These are phyloP conservation scores for Phytophthora macrochlamydospora DNA, from an alignment of 352 stramenopile genomes.

Conservation along the genomic window DNA sequence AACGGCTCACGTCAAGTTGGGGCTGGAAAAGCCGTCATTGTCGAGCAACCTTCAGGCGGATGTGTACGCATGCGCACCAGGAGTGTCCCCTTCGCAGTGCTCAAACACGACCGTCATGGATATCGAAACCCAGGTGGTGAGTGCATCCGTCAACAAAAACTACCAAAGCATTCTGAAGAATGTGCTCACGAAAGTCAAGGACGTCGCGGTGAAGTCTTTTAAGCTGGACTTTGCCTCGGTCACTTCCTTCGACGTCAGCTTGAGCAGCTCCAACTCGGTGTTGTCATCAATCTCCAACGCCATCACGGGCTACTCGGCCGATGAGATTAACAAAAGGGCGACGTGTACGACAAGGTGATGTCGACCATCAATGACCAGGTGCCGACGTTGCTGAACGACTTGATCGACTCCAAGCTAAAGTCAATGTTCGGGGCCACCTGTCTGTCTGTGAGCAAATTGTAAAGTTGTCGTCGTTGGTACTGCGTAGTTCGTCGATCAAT, in stretches of 20 bases:
- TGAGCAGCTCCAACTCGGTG: constrained; percentile 38
- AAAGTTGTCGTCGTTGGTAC: too few relatives aligned
- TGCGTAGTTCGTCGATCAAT: too few relatives aligned
- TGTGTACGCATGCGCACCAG: constrained; percentile 34
- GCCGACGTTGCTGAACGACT: constrained; percentile 48
- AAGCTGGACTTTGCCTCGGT: constrained; percentile 47
- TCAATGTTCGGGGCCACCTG: constrained; percentile 51
- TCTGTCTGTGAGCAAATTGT: constrained; percentile 8
- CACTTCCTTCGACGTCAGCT: constrained; percentile 44
- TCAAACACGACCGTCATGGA: constrained; percentile 43
- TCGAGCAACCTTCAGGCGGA: constrained; percentile 28
- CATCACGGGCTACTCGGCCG: constrained; percentile 50
- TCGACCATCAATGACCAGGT: constrained; percentile 32
- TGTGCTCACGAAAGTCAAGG: constrained; percentile 34
- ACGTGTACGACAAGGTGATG: constrained; percentile 44
- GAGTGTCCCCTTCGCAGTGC: constrained; percentile 31
- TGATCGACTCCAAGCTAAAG: constrained; percentile 42
- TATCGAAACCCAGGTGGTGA: constrained; percentile 32
- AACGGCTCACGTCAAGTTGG: constrained; percentile 28
- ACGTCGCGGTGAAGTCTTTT: constrained; percentile 34
- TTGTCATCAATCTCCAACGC: constrained; percentile 35
- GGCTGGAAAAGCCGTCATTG: constrained; percentile 34
- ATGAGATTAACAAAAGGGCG: constrained; percentile 60
- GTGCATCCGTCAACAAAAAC: constrained; percentile 15
- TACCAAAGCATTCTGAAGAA: constrained; percentile 40